These are phyloP conservation scores for Carex parvula DNA, from an alignment of 176 grass and related monocot genomes.

Conservation along the genomic window DNA sequence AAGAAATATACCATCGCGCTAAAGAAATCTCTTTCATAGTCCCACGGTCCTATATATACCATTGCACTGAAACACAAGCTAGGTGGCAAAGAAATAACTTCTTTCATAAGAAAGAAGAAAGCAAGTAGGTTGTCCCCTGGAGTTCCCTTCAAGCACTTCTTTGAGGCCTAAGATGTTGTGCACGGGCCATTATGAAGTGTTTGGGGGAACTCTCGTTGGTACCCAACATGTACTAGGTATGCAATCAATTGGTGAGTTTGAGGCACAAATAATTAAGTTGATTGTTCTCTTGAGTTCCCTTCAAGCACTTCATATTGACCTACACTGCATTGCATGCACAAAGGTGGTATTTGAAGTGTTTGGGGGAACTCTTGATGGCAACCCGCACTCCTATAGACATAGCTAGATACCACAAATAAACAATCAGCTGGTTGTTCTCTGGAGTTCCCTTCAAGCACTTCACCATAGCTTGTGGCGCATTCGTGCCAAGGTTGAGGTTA, in stretches of 20 bases:
- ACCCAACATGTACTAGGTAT: slow-evolving; percentile 11
- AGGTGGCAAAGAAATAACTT: slow-evolving; percentile 35
- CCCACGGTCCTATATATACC: too few species aligned
- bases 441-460: slow-evolving; percentile 27
- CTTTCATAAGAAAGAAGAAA: slow-evolving; percentile 20
- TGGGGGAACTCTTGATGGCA: slow-evolving; percentile 37
- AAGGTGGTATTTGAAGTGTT: slow-evolving; percentile 35
- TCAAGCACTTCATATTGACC: slow-evolving; percentile 21
- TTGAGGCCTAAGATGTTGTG: not conserved
- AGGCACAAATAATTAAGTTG: not conserved
- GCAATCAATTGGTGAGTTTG: not conserved
- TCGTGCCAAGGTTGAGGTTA: not conserved
- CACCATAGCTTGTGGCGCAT: not conserved
- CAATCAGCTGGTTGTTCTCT: not conserved
- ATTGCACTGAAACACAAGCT: not conserved
- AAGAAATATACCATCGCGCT: not conserved
- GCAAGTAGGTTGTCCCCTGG: slow-evolving; percentile 26
- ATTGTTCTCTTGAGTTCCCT: slow-evolving; percentile 29
- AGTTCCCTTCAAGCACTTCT: slow-evolving; percentile 49
- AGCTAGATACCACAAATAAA: not conserved
- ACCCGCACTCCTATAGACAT: not conserved
- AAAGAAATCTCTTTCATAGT: too few species aligned
- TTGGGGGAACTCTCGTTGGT: slow-evolving; percentile 40
- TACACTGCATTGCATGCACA: not conserved
- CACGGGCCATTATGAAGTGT: slow-evolving; percentile 36